These are phyloP conservation scores for Coniosporium tulheliwenetii DNA, from an alignment of 2,329 filamentous ascomycete genomes.

Conservation along the genomic window DNA sequence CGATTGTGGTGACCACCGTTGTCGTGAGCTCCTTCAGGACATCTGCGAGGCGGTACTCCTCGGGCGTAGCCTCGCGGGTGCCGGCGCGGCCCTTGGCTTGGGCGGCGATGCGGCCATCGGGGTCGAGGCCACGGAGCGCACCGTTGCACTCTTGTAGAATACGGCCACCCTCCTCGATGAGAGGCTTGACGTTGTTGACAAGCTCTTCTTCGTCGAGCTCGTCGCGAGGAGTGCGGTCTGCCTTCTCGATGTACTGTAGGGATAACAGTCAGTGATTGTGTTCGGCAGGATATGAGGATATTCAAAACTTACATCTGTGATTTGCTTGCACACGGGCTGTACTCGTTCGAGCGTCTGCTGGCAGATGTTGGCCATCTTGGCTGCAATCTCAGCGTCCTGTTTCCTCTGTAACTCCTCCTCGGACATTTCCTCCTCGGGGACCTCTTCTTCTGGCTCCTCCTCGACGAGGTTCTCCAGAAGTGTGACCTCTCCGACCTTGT, in stretches of 20 bases:
- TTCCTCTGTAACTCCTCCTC: slow-evolving; percentile 28
- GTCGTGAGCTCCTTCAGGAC: slow-evolving; percentile 74
- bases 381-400: slow-evolving; percentile 61
- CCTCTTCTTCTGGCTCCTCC: slow-evolving; percentile 42
- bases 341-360: slow-evolving; percentile 70
- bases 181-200: slow-evolving; percentile 70
- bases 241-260: slow-evolving; percentile 55
- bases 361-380: slow-evolving; percentile 57
- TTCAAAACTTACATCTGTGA: slow-evolving; percentile 48
- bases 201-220: slow-evolving; percentile 83
- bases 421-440: slow-evolving; percentile 36
- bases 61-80: slow-evolving; percentile 59
- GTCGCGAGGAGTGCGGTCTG: slow-evolving; percentile 67
- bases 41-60: slow-evolving; percentile 75
- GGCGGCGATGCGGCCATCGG: slow-evolving; percentile 70
- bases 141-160: slow-evolving; percentile 81
- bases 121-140: slow-evolving; percentile 72
- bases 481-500: slow-evolving; percentile 48
- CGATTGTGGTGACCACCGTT: slow-evolving; percentile 67
- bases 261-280: background rate
- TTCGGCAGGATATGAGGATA: slow-evolving; percentile 4
- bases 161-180: slow-evolving; percentile 72
- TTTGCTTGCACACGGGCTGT: slow-evolving; percentile 73
- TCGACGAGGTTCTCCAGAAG: slow-evolving; percentile 42
- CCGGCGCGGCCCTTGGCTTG: slow-evolving; percentile 72